Percentiles rank a stretch among this genome's conserved stretches.
These are phyloP conservation scores for Hypoxylon sp. DNA, from an alignment of 2,329 filamentous ascomycete species.

Conservation along the genomic window DNA sequence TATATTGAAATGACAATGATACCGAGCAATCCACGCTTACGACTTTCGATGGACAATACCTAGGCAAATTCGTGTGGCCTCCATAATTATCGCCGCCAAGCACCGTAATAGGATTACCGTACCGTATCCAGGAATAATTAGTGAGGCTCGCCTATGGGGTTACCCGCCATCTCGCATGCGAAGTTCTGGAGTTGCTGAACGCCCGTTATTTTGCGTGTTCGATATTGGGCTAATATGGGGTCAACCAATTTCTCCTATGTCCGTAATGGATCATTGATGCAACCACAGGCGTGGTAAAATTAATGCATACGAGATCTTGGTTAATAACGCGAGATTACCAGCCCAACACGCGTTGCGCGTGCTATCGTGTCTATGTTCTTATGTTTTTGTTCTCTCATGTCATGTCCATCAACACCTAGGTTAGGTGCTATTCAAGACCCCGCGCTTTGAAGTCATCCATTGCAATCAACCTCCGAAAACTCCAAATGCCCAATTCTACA, in stretches of 20 bases:
- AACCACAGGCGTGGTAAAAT: conserved; percentile 35
- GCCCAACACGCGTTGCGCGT: conserved; percentile 16
- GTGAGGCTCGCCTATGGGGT: conserved; percentile 28
- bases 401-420: neutral
- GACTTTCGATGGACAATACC: conserved; percentile 2
- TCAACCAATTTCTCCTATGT: conserved; percentile 36
- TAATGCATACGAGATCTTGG: conserved; percentile 41
- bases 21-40: neutral
- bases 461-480: neutral
- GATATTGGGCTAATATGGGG: conserved; percentile 17
- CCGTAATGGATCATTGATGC: conserved; percentile 34
- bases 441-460: neutral
- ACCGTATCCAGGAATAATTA: conserved; percentile 12
- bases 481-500: too few relatives aligned
- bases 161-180: conserved; percentile 22
- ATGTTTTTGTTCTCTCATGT: neutral
- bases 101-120: conserved; percentile 6
- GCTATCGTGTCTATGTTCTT: neutral
- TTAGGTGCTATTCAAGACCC: neutral
- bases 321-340: conserved; percentile 35
- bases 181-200: conserved; percentile 30
- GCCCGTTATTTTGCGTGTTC: neutral
- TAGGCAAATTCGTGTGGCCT: conserved; percentile 8
- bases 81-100: conserved; percentile 6
- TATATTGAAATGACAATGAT: neutral